Evolutionary conservation across 2,329 filamentous ascomycete genomes (phyloP).

Genomic region (Fusarium tuaranense): DNA sequence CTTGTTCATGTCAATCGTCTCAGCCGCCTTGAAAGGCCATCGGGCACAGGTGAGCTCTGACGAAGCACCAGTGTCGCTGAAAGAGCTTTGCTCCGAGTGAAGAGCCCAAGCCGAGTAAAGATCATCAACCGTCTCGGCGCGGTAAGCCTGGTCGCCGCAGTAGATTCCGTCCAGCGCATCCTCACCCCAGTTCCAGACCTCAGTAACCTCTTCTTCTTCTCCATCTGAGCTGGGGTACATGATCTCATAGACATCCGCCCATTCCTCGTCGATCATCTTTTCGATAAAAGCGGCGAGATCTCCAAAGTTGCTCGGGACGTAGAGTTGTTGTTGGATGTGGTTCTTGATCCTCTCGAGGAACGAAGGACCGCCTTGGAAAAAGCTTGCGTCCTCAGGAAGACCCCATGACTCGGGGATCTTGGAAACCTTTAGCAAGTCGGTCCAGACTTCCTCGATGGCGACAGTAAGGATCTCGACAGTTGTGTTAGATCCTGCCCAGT

Average conservation of each 20-base stretch:
- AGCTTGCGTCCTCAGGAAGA: background rate
- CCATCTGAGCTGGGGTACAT: background rate
- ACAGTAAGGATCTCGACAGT: background rate
- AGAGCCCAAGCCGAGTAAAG: slow-evolving; percentile 7
- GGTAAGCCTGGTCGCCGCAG: slow-evolving; percentile 22
- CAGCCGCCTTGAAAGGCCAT: background rate
- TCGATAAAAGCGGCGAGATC: background rate
- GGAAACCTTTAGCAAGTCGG: background rate
- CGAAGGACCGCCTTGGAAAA: background rate
- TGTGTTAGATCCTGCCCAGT: slow-evolving; percentile 4
- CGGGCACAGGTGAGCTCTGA: background rate
- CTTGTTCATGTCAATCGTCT: background rate
- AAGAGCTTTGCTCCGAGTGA: slow-evolving; percentile 1
- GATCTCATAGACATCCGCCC: background rate
- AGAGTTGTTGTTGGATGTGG: background rate
- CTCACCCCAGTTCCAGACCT: slow-evolving; percentile 12
- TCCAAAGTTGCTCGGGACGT: background rate
- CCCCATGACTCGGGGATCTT: background rate
- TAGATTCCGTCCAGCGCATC: slow-evolving; percentile 7
- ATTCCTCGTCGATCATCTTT: background rate
- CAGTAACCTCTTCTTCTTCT: background rate
- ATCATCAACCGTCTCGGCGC: slow-evolving; percentile 9
- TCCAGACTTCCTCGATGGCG: background rate
- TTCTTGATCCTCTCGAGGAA: background rate
- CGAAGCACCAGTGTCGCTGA: background rate